phyloP scores from a whole-genome alignment of 768 basidiomycete genomes.

The Xerocomellus dryophilus region DNA sequence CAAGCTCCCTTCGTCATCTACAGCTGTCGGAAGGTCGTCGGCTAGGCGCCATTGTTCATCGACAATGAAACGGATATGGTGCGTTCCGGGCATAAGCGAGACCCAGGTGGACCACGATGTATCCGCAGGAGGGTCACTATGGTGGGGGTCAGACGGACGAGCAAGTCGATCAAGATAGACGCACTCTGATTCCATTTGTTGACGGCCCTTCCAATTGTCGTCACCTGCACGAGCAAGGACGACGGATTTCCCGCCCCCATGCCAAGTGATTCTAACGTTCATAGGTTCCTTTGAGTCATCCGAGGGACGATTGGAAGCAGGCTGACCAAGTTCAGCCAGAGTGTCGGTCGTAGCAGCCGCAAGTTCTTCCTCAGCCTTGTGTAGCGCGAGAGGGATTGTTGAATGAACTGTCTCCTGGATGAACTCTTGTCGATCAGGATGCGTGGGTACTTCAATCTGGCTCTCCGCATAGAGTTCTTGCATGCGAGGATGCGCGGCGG shows the following conservation, averaged over 20 bases:
- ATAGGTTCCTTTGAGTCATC: constrained; percentile 33
- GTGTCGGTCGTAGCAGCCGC: constrained; percentile 11
- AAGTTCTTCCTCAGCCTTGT: constrained; percentile 33
- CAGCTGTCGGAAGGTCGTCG: constrained; percentile 78
- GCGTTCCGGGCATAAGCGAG: constrained; percentile 79
- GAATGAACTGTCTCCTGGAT: constrained; percentile 59
- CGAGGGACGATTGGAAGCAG: constrained; percentile 17
- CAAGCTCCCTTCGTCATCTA: constrained; percentile 90
- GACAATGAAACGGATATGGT: constrained; percentile 92
- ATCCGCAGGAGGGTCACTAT: constrained; percentile 33
- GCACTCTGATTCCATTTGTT: constrained; percentile 61
- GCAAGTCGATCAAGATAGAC: constrained; percentile 26
- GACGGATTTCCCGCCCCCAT: constrained; percentile 60
- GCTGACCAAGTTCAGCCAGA: constrained; percentile 21
- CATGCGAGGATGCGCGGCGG: constrained; percentile 37
- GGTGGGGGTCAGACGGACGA: constrained; percentile 15
- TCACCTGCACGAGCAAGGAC: constrained; percentile 71
- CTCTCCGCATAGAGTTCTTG: constrained; percentile 45
- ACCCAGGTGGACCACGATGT: constrained; percentile 40
- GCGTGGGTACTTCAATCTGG: constrained; percentile 31
- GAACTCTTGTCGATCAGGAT: constrained; percentile 38
- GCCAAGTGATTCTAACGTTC: constrained; percentile 60
- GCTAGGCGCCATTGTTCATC: constrained; percentile 84
- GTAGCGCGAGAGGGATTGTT: constrained; percentile 56
- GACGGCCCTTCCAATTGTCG: constrained; percentile 71